A percentile compares a stretch with the other conserved stretches of the same genome.
These are phyloP conservation scores for Sporopachydermia quercuum DNA, from an alignment of 805 yeast species.

Conservation along the genomic window DNA sequence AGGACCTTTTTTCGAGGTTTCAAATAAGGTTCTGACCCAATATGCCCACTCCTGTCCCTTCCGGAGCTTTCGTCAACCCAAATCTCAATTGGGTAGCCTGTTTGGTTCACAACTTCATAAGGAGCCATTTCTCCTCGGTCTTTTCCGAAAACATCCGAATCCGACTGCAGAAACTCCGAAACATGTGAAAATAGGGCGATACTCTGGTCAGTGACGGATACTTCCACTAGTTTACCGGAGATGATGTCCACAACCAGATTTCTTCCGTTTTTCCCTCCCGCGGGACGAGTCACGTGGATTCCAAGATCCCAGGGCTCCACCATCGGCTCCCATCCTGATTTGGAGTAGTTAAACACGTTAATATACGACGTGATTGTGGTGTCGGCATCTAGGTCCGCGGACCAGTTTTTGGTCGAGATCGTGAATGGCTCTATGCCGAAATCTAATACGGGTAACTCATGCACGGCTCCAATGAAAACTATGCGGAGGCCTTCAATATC, in stretches of 20 bases:
- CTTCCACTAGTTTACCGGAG: conserved; percentile 64
- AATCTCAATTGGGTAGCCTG: conserved; percentile 68
- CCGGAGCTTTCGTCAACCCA: conserved; percentile 46
- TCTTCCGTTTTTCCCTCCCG: conserved; percentile 3
- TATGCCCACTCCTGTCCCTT: conserved; percentile 15
- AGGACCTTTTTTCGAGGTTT: too few species aligned
- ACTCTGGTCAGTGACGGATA: conserved; percentile 70
- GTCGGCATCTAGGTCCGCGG: conserved; percentile 62
- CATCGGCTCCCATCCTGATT: conserved; percentile 91
- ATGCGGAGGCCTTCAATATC: conserved; percentile 63
- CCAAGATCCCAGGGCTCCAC: conserved; percentile 79
- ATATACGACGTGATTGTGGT: conserved; percentile 48
- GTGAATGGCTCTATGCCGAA: conserved; percentile 58
- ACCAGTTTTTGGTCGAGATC: conserved; percentile 66
- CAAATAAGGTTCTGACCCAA: conserved; percentile 4
- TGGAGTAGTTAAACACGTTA: conserved; percentile 75
- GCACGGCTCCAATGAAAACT: conserved; percentile 79
- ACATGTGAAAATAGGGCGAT: conserved; percentile 65
- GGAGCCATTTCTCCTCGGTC: conserved; percentile 75
- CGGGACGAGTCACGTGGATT: conserved; percentile 42
- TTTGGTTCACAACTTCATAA: conserved; percentile 64
- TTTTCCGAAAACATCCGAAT: conserved; percentile 22
- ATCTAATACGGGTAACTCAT: conserved; percentile 80
- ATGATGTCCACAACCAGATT: conserved; percentile 31
- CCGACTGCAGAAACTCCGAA: conserved; percentile 23